Base-by-base conservation (phyloP, 1,284 basidiomycete genomes). In the Irpex sp. region DNA sequence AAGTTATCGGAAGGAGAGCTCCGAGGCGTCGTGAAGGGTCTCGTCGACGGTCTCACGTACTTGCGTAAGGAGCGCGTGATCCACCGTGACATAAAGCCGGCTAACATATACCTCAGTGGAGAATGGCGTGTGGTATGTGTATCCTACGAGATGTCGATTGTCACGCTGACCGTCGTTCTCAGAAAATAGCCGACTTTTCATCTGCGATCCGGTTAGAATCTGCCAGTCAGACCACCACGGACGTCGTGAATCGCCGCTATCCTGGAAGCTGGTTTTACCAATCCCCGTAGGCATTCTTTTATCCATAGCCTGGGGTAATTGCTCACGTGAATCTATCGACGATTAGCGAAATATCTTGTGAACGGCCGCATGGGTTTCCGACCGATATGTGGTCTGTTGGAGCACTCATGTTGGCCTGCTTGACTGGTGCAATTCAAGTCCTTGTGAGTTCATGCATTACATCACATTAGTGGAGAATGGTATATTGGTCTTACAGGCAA, bases 11-110 rank as follows among this genome's bases (percentile, higher is more conserved):
- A 81, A 65, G 64, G 63, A 8, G 75, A 79, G 58, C 66, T 79
- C 33, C 71, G 77, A 39, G 71, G 73, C 5, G 66, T 82, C 4
- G 59, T 75, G 6, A 78, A 75, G 65, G 71, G 74, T 53, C 61
- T 83, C 9, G 68, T 73, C 1, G 78, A 78, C 39, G 82, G 77
- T 1, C 68, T 84, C 8, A 48, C 71, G 6, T 82, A 82, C 67
- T 66, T 84, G 39, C 72, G 72, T 53, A 77, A 75, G 57, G 74
- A 79, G 59, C 66, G 65, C 7, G 71, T 74, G 1, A 51, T 72
- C 2, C 72, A 73, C 57, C 60, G 72, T 4, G 66, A 71, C 52
- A 66, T 74, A 59, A 68, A 65, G 5, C 66, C 69, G 0, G 61
- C 58, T 23, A 68, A 68, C n/a, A 57, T 73, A 3, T 57, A 71